phyloP scores from a whole-genome alignment of 768 basidiomycete genomes.

The Pleurotus sapidus region DNA sequence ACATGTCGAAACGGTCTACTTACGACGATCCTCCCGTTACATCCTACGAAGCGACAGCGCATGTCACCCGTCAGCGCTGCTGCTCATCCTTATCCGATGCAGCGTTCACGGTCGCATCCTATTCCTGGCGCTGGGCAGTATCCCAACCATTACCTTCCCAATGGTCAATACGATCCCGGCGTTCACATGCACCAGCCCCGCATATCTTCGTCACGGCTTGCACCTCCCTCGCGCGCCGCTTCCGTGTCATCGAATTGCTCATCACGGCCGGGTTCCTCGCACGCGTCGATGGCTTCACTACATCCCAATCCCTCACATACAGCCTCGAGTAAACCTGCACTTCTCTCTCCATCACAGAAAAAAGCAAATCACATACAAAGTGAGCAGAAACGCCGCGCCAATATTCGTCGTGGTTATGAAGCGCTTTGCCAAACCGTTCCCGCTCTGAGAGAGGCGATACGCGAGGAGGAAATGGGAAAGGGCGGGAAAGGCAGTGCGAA shows the following conservation, averaged over 20 bases:
- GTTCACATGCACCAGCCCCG: neutral
- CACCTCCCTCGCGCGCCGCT: neutral
- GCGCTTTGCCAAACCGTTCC: slow-evolving; percentile 84
- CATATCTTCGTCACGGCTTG: neutral
- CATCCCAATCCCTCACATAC: slow-evolving; percentile 12
- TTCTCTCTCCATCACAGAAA: slow-evolving; percentile 83
- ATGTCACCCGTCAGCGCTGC: slow-evolving; percentile 5
- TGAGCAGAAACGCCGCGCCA: slow-evolving; percentile 91
- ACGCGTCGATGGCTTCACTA: slow-evolving; percentile 10
- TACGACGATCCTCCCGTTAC: slow-evolving; percentile 5
- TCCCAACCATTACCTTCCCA: neutral
- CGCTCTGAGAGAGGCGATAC: slow-evolving; percentile 75
- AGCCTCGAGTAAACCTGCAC: slow-evolving; percentile 34
- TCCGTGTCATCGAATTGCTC: slow-evolving; percentile 5
- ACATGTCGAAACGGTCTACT: slow-evolving; percentile 7
- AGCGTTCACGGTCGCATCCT: slow-evolving; percentile 3
- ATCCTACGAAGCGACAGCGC: slow-evolving; percentile 3
- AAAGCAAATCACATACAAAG: slow-evolving; percentile 93
- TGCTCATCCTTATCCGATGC: neutral
- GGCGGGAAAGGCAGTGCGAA: slow-evolving; percentile 18
- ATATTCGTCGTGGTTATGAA: slow-evolving; percentile 88
- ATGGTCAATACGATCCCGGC: neutral
- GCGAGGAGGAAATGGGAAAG: slow-evolving; percentile 64
- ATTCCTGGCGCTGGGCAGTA: slow-evolving; percentile 2
- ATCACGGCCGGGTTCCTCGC: slow-evolving; percentile 7